Conservation (phyloP, 805 yeast species). For the Yarrowia sp. region DNA sequence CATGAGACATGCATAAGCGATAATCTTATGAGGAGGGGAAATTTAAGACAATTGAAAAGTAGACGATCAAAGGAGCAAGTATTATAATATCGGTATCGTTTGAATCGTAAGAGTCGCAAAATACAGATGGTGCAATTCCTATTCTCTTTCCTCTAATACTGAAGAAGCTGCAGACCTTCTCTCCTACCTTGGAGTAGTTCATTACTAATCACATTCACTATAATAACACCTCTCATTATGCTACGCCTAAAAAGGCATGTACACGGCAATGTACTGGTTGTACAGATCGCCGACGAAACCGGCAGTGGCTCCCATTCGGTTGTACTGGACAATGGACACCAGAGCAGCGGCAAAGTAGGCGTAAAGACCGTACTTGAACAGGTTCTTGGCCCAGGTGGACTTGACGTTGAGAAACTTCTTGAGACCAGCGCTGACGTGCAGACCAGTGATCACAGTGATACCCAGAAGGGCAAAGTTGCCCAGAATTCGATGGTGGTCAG, state of each 20-base stretch:
- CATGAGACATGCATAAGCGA: no score
- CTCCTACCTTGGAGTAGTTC: no score
- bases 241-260: conserved; percentile 23
- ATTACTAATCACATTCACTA: no score
- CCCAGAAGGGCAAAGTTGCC: conserved; percentile 31
- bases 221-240: background rate
- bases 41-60: no score
- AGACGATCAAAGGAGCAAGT: no score
- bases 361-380: conserved; percentile 11
- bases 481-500: conserved; percentile 47
- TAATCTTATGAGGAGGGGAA: no score
- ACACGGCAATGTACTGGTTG: conserved; percentile 29
- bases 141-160: no score
- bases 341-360: conserved; percentile 8
- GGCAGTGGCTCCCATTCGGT: conserved; percentile 4
- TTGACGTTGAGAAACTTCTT: conserved; percentile 22
- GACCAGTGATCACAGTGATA: conserved; percentile 16
- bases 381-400: conserved; percentile 19
- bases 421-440: conserved; percentile 27
- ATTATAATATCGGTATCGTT: no score
- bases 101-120: no score
- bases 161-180: no score
- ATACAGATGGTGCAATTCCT: no score
- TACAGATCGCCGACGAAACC: conserved; percentile 33
- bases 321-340: conserved; percentile 10